A percentile compares a stretch with the other conserved stretches of the same genome.
Conservation (phyloP, 2,329 filamentous ascomycete genomes). For the Lithohypha guttulata region DNA sequence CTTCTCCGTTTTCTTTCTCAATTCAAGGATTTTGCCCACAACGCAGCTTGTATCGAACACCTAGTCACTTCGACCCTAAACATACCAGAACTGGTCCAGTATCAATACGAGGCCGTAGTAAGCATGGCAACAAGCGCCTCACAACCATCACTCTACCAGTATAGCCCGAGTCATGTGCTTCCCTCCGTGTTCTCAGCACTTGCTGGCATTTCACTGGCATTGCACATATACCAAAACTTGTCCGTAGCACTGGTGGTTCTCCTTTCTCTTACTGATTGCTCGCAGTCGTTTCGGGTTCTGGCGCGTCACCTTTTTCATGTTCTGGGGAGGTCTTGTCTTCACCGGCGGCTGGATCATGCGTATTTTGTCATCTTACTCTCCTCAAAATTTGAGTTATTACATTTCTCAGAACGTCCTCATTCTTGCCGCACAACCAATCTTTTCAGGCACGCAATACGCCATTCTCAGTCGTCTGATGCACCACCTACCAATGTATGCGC, state of each 20-base stretch:
- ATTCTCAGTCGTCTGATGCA: conserved; percentile 29
- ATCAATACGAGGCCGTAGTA: no score
- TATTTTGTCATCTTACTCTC: conserved; percentile 22
- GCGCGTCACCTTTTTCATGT: conserved; percentile 29
- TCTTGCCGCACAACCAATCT: conserved; percentile 28
- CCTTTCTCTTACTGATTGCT: background rate
- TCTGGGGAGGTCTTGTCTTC: conserved; percentile 28
- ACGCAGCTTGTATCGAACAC: no score
- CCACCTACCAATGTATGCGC: conserved; percentile 31
- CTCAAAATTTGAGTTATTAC: conserved; percentile 24
- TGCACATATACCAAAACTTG: conserved; percentile 28
- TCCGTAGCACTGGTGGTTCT: conserved; percentile 12
- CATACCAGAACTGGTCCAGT: no score
- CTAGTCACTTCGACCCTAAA: no score
- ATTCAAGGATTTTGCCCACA: no score
- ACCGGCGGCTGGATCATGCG: conserved; percentile 30
- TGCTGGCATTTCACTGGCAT: conserved; percentile 24
- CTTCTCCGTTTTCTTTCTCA: no score
- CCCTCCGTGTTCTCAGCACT: conserved; percentile 27
- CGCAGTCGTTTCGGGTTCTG: conserved; percentile 26
- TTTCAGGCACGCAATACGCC: conserved; percentile 30
- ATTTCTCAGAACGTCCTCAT: conserved; percentile 29
- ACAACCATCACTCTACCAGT: conserved; percentile 25
- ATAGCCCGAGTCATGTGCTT: conserved; percentile 26
- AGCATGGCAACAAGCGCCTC: no score